Evolutionary conservation across 352 stramenopile genomes (phyloP).

Genomic region (Globisporangium echinulatum): DNA sequence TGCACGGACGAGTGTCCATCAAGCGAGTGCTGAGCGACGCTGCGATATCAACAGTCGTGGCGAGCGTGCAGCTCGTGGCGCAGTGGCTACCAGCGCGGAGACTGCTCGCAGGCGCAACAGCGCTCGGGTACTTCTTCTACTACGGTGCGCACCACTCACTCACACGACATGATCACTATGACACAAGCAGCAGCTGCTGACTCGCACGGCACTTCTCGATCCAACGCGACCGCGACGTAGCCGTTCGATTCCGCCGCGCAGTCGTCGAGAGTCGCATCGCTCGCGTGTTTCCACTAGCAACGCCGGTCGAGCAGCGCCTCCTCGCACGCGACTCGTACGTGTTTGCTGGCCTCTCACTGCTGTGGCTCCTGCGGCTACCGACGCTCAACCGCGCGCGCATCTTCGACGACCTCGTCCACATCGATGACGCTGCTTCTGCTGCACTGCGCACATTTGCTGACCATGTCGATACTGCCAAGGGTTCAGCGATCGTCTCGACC

Average conservation of each 20-base stretch:
- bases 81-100: slow-evolving; percentile 31
- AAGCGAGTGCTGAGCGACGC: slow-evolving; percentile 38
- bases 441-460: slow-evolving; percentile 3
- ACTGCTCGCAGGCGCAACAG: slow-evolving; percentile 16
- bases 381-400: slow-evolving; percentile 10
- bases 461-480: neutral
- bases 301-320: slow-evolving; percentile 11
- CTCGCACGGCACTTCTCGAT: neutral
- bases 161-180: slow-evolving; percentile 2
- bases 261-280: slow-evolving; percentile 32
- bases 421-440: slow-evolving; percentile 1
- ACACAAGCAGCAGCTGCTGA: neutral
- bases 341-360: slow-evolving; percentile 29
- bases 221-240: slow-evolving; percentile 9
- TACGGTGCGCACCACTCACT: slow-evolving; percentile 25
- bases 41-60: slow-evolving; percentile 30
- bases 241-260: slow-evolving; percentile 34
- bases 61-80: slow-evolving; percentile 20
- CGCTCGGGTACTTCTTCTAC: slow-evolving; percentile 40
- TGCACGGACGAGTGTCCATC: slow-evolving; percentile 17
- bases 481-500: slow-evolving; percentile 32
- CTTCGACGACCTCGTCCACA: slow-evolving; percentile 11
- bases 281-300: slow-evolving; percentile 15
- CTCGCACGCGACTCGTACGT: slow-evolving; percentile 24
- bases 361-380: slow-evolving; percentile 48